Evolutionary conservation across 495 filamentous ascomycete genomes (phyloP).

Genomic region (Penicillium desertorum): DNA sequence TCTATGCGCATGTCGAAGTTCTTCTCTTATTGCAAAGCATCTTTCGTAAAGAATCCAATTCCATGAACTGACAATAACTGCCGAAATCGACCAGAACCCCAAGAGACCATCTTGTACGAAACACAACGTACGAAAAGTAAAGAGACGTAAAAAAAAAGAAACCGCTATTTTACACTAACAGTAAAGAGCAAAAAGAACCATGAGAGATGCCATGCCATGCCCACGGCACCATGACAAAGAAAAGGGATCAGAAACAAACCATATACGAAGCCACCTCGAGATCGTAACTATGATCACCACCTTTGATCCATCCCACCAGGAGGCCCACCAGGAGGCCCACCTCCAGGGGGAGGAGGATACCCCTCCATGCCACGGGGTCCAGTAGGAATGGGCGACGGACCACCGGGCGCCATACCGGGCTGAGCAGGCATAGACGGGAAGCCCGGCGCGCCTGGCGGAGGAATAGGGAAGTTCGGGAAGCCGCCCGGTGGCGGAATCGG

Average conservation of each 20-base stretch:
- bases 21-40: too few species aligned
- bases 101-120: background rate
- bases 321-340: constrained; percentile 24
- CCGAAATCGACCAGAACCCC: background rate
- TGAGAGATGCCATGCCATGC: background rate
- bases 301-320: constrained; percentile 26
- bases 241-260: constrained; percentile 17
- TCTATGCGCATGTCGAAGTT: background rate
- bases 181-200: constrained; percentile 11
- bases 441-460: constrained; percentile 35
- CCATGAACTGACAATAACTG: background rate
- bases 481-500: constrained; percentile 64
- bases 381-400: constrained; percentile 21
- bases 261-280: background rate
- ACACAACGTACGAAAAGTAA: constrained; percentile 4
- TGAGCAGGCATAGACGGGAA: constrained; percentile 29
- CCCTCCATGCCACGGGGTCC: constrained; percentile 38
- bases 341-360: constrained; percentile 30
- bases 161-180: constrained; percentile 29
- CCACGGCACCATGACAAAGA: constrained; percentile 3
- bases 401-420: constrained; percentile 19
- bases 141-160: constrained; percentile 13
- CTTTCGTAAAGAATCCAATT: background rate
- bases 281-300: constrained; percentile 21
- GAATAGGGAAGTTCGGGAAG: constrained; percentile 55